Conservation (phyloP, 805 yeast genomes). For the Kodamaea nitidulidarum region DNA sequence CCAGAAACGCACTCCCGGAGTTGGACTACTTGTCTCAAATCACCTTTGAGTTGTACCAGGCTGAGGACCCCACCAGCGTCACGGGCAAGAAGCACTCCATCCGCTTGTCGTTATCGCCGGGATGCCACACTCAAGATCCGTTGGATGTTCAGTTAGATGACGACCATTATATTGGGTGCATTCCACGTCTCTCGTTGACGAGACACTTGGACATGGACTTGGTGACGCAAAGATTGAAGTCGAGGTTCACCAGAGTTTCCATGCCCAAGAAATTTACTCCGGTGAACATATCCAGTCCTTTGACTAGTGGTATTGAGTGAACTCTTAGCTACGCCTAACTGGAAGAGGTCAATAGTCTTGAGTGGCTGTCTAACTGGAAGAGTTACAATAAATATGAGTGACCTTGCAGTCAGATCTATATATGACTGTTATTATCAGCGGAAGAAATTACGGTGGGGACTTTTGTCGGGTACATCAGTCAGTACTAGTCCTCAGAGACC, state of each 20-base stretch:
- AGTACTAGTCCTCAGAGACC: too few relatives aligned
- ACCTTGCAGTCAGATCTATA: too few relatives aligned
- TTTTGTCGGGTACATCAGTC: too few relatives aligned
- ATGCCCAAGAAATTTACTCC: constrained; percentile 91
- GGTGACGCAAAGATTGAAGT: constrained; percentile 73
- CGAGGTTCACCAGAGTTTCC: constrained; percentile 80
- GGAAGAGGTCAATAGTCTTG: too few relatives aligned
- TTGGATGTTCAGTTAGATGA: constrained; percentile 94
- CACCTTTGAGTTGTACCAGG: constrained; percentile 87
- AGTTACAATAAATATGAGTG: not conserved
- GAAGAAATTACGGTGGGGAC: too few relatives aligned
- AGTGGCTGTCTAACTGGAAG: not conserved
- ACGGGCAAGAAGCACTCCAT: constrained; percentile 83
- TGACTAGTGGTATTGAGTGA: constrained; percentile 16
- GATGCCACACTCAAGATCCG: constrained; percentile 97
- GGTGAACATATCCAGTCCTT: constrained; percentile 76
- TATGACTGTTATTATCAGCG: too few relatives aligned
- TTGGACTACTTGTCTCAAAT: constrained; percentile 93
- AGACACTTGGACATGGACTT: constrained; percentile 90
- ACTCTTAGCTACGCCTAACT: too few relatives aligned
- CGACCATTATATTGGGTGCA: constrained; percentile 94
- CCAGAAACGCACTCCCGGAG: constrained; percentile 93
- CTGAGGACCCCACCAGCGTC: constrained; percentile 54
- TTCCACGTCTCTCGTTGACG: constrained; percentile 84
- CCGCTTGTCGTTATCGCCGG: constrained; percentile 90